phyloP scores from a whole-genome alignment of 164 flowering plant genomes.

The Stephania cephalantha region DNA sequence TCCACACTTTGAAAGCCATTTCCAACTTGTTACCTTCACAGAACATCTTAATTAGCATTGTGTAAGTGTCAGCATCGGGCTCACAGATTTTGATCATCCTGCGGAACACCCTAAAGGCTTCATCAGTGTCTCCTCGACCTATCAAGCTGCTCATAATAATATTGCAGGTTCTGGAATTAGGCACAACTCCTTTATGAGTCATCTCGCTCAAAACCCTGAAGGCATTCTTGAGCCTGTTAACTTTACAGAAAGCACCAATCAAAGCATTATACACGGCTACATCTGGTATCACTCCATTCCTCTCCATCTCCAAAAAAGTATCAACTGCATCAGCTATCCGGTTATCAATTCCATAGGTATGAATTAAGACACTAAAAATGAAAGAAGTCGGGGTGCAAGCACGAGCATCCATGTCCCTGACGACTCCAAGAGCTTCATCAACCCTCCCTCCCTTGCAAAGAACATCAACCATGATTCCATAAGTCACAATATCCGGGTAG shows the following conservation, averaged over 20 bases:
- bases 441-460: constrained; percentile 85
- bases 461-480: constrained; percentile 82
- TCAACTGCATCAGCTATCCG: constrained; percentile 79
- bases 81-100: constrained; percentile 75
- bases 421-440: constrained; percentile 58
- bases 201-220: constrained; percentile 68
- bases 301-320: constrained; percentile 79
- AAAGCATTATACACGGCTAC: constrained; percentile 74
- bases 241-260: constrained; percentile 85
- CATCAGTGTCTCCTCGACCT: constrained; percentile 44
- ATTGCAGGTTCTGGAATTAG: constrained; percentile 80
- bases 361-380: constrained; percentile 74
- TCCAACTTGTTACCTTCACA: constrained; percentile 52
- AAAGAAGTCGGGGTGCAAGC: constrained; percentile 66
- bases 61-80: constrained; percentile 88
- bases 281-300: constrained; percentile 57
- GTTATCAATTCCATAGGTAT: constrained; percentile 70
- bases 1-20: constrained; percentile 79
- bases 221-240: constrained; percentile 51
- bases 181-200: constrained; percentile 48
- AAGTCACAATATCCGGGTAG: constrained; percentile 80
- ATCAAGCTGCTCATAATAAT: constrained; percentile 62
- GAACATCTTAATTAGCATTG: constrained; percentile 85
- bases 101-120: constrained; percentile 64
- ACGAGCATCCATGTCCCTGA: constrained; percentile 49